These are phyloP conservation scores for Vachellia pachyceras DNA, from an alignment of 306 rosid species.

Conservation along the genomic window DNA sequence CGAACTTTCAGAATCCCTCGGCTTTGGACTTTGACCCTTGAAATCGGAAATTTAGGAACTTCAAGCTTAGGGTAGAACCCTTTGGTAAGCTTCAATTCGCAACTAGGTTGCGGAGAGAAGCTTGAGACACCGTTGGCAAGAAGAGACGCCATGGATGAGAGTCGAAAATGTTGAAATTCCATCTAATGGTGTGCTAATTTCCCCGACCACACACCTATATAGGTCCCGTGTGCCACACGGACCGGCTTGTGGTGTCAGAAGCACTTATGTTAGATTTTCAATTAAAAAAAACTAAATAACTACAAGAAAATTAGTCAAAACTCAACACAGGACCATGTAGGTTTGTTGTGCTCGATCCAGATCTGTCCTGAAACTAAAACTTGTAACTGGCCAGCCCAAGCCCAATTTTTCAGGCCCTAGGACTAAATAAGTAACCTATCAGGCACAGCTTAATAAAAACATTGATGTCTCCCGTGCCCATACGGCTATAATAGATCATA, in stretches of 20 bases:
- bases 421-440: too few species aligned
- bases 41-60: conserved; percentile 33
- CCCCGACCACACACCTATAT: conserved; percentile 32
- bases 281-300: too few species aligned
- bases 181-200: background rate
- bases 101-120: conserved; percentile 59
- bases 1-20: conserved; percentile 52
- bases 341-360: too few species aligned
- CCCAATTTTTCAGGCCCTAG: too few species aligned
- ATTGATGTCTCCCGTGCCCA: too few species aligned
- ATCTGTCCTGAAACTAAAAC: too few species aligned
- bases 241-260: background rate
- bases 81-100: conserved; percentile 48
- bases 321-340: too few species aligned
- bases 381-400: too few species aligned
- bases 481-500: too few species aligned
- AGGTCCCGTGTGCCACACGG: conserved; percentile 43
- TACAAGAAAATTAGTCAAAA: too few species aligned
- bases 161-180: background rate
- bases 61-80: conserved; percentile 41
- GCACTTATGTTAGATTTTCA: background rate
- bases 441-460: too few species aligned
- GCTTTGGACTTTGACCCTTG: conserved; percentile 27
- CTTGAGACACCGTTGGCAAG: conserved; percentile 64
- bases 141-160: conserved; percentile 73